Evolutionary conservation across 768 basidiomycete species (phyloP).

Genomic region (Termitomyces sp.): DNA sequence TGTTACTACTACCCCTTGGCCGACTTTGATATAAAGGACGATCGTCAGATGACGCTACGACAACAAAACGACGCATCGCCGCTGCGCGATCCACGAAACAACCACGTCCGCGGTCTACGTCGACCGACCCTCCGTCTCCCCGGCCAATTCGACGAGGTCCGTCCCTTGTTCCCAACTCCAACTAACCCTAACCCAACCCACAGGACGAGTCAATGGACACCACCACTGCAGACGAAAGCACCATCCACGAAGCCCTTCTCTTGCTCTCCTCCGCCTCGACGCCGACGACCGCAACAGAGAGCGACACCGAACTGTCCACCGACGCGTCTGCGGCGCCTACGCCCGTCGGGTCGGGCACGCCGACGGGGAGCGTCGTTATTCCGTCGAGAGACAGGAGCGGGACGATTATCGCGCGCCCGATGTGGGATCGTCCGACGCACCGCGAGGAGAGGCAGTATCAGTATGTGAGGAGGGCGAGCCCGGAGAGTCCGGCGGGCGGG

Average conservation of each 20-base stretch:
- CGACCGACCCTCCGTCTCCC: slow-evolving; percentile 4
- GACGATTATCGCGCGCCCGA: slow-evolving; percentile 63
- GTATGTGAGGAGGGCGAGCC: background rate
- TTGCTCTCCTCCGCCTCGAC: slow-evolving; percentile 17
- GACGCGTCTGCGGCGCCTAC: slow-evolving; percentile 59
- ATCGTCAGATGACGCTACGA: background rate
- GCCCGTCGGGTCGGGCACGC: slow-evolving; percentile 53
- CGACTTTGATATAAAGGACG: background rate
- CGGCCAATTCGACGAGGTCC: slow-evolving; percentile 14
- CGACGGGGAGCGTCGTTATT: slow-evolving; percentile 56
- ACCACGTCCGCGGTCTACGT: background rate
- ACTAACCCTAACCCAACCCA: background rate
- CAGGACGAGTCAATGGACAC: slow-evolving; percentile 16
- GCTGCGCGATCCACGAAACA: background rate
- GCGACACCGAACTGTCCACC: slow-evolving; percentile 57
- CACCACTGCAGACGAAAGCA: slow-evolving; percentile 6
- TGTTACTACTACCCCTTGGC: background rate
- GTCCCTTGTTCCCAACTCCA: background rate
- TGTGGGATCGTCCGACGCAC: slow-evolving; percentile 42
- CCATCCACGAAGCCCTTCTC: slow-evolving; percentile 11
- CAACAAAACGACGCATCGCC: background rate
- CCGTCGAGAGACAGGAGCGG: slow-evolving; percentile 66
- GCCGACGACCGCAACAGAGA: slow-evolving; percentile 26
- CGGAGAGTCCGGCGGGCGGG: slow-evolving; percentile 1
- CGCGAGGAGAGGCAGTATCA: background rate